These are phyloP conservation scores for Pisolithus sp. DNA, from an alignment of 768 basidiomycete species.

Conservation along the genomic window DNA sequence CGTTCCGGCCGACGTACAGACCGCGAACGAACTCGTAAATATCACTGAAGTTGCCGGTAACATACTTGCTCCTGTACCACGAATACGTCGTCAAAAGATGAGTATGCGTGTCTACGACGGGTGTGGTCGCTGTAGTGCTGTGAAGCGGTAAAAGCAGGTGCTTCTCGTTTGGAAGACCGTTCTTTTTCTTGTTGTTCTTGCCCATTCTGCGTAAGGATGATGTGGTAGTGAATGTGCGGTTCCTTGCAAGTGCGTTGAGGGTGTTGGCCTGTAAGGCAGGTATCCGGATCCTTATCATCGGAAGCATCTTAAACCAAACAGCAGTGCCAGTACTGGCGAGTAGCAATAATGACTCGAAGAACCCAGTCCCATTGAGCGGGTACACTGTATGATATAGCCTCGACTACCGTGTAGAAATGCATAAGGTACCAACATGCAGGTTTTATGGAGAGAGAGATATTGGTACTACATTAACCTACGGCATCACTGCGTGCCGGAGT, in stretches of 20 bases:
- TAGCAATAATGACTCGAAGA: no score
- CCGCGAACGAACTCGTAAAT: constrained; percentile 65
- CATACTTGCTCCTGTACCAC: constrained; percentile 57
- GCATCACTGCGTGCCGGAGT: no score
- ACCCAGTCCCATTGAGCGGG: no score
- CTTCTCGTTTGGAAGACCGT: constrained; percentile 24
- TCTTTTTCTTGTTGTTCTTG: constrained; percentile 31
- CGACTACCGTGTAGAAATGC: no score
- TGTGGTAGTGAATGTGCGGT: constrained; percentile 33
- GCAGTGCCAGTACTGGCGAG: not conserved
- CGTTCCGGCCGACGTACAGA: constrained; percentile 50
- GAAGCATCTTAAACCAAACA: not conserved
- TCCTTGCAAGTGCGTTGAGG: constrained; percentile 1
- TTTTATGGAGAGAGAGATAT: no score
- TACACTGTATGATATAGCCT: no score
- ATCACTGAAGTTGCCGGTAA: constrained; percentile 43
- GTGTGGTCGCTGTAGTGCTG: constrained; percentile 12
- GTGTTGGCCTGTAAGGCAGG: not conserved
- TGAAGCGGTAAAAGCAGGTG: constrained; percentile 30
- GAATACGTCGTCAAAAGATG: constrained; percentile 74
- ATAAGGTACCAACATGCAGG: no score
- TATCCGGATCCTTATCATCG: not conserved
- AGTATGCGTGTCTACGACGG: constrained; percentile 80
- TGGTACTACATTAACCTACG: no score
- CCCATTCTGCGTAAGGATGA: constrained; percentile 35